These are phyloP conservation scores for Hygrophoropsis aurantiaca DNA, from an alignment of 768 basidiomycete species.

Conservation along the genomic window DNA sequence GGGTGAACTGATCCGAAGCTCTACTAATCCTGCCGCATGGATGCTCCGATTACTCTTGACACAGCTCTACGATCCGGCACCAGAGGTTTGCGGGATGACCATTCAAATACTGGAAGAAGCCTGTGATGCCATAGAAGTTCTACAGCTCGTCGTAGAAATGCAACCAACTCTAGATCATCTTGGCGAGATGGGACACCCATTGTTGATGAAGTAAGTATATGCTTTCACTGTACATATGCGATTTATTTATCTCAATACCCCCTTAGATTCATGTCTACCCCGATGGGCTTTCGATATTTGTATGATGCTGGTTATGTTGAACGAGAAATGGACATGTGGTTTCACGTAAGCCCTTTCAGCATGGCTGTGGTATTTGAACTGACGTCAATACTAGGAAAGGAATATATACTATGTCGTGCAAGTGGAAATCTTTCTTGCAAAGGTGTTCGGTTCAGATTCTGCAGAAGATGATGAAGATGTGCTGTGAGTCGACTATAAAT, in stretches of 20 bases:
- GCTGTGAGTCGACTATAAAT: too few species aligned
- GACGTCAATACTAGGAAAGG: constrained; percentile 63
- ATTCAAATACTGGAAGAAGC: constrained; percentile 88
- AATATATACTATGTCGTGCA: constrained; percentile 93
- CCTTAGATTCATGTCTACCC: constrained; percentile 88
- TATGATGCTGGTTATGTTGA: constrained; percentile 92
- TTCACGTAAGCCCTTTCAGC: constrained; percentile 60
- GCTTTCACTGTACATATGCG: too few species aligned
- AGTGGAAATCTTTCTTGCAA: constrained; percentile 88
- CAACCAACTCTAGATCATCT: constrained; percentile 94
- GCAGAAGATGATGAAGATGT: constrained; percentile 69
- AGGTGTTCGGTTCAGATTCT: constrained; percentile 59
- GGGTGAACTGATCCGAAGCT: constrained; percentile 72
- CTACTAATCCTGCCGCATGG: constrained; percentile 74
- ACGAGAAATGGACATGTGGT: constrained; percentile 95
- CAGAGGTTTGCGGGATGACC: constrained; percentile 89
- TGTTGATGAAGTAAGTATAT: constrained; percentile 77
- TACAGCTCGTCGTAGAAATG: constrained; percentile 92
- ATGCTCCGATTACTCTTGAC: constrained; percentile 88
- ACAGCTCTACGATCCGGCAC: constrained; percentile 90
- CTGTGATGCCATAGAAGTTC: constrained; percentile 78
- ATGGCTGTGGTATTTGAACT: constrained; percentile 2
- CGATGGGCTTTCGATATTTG: constrained; percentile 89
- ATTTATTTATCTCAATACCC: too few species aligned
- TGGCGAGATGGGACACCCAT: constrained; percentile 86